Evolutionary conservation across 202 grass and related monocot species (phyloP).

Genomic region (Brachypodium distachyon): DNA sequence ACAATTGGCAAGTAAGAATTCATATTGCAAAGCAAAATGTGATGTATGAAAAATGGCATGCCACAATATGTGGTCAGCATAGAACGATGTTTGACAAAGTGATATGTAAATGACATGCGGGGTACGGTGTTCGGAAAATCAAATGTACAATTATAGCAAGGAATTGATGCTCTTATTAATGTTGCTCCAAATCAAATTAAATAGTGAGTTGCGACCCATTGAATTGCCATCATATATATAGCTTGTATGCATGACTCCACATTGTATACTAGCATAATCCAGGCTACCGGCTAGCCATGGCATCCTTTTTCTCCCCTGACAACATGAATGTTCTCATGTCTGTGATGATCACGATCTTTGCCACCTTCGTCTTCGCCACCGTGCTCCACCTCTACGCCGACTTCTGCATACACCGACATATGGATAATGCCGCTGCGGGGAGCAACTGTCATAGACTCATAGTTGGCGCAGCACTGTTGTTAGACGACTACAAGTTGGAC

Average conservation of each 20-base stretch:
- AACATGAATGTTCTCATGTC: conserved; percentile 24
- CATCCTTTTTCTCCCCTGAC: neutral
- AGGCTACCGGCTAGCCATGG: too few relatives aligned
- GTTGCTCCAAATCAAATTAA: neutral
- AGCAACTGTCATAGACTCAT: neutral
- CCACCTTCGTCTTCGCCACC: conserved; percentile 28
- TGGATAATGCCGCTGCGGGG: too few relatives aligned
- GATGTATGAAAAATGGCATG: too few relatives aligned
- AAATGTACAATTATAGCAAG: too few relatives aligned
- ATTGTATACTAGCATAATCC: neutral
- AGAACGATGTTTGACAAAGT: too few relatives aligned
- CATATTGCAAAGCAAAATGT: too few relatives aligned
- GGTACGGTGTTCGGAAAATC: neutral
- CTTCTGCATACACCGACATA: conserved; percentile 4
- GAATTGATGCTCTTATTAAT: too few relatives aligned
- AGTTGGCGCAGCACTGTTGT: neutral
- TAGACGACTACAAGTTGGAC: conserved; percentile 10
- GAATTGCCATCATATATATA: neutral
- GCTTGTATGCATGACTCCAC: neutral
- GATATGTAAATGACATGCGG: neutral
- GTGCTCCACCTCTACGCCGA: conserved; percentile 36
- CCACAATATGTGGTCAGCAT: too few relatives aligned
- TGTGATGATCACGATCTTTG: conserved; percentile 32
- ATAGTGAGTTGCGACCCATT: neutral
- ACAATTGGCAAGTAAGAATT: too few relatives aligned